These are phyloP conservation scores for Nymphaea colorata DNA, from an alignment of 164 flowering plant species.

Conservation along the genomic window DNA sequence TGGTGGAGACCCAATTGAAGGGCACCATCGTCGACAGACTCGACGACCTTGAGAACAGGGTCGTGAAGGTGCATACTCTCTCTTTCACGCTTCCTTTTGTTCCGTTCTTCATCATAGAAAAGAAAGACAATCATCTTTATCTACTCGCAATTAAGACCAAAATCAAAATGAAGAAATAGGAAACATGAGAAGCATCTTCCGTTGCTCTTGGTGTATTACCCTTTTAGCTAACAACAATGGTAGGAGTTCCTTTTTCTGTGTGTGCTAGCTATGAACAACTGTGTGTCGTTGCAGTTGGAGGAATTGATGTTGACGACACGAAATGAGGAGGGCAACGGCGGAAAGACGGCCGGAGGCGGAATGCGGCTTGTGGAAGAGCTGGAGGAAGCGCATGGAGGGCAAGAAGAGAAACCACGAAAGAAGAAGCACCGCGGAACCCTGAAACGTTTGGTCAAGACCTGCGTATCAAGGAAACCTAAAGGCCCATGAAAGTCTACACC, in stretches of 20 bases:
- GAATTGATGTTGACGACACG: not conserved
- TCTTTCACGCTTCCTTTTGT: not conserved
- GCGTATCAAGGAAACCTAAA: not conserved
- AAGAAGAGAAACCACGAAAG: not conserved
- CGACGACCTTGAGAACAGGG: slow-evolving; percentile 35
- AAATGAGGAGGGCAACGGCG: not conserved
- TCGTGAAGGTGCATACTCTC: slow-evolving; percentile 32
- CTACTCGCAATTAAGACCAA: too few relatives aligned
- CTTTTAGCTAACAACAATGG: not conserved
- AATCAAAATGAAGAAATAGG: too few relatives aligned
- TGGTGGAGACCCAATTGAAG: slow-evolving; percentile 43
- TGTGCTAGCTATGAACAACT: not conserved
- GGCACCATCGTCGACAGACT: slow-evolving; percentile 62
- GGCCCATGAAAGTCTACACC: not conserved
- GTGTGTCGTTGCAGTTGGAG: not conserved
- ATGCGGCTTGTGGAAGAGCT: too few relatives aligned
- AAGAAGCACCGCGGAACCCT: not conserved
- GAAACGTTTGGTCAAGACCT: not conserved
- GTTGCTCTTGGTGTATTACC: not conserved
- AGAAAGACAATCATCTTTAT: too few relatives aligned
- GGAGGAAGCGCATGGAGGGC: too few relatives aligned
- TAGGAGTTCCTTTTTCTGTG: not conserved
- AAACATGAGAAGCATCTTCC: not conserved
- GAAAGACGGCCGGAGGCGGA: not conserved
- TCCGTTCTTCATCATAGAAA: too few relatives aligned